These are phyloP conservation scores for Picochlorum costavermella DNA, from an alignment of 139 green algal species.

Conservation along the genomic window DNA sequence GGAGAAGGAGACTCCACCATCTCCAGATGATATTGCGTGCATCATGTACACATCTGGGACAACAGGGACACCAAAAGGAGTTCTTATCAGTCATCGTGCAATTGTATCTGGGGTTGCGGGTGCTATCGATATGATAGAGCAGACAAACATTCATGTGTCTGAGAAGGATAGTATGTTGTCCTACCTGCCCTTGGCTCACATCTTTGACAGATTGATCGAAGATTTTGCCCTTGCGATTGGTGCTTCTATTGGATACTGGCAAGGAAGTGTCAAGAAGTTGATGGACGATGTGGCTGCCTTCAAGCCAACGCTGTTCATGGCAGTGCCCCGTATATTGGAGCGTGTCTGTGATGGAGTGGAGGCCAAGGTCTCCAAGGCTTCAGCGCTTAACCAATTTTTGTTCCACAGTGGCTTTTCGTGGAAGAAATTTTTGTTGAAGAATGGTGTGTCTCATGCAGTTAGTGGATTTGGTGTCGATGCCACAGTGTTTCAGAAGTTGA, in stretches of 20 bases:
- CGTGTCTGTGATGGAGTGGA: constrained; percentile 47
- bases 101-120: constrained; percentile 31
- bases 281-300: constrained; percentile 64
- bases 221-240: constrained; percentile 41
- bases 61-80: constrained; percentile 54
- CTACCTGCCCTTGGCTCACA: constrained; percentile 62
- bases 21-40: constrained; percentile 62
- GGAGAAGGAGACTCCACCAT: constrained; percentile 44
- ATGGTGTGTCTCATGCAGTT: constrained; percentile 36
- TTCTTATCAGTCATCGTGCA: constrained; percentile 43
- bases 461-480: constrained; percentile 43
- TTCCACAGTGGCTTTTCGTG: constrained; percentile 63
- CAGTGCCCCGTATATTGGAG: constrained; percentile 72
- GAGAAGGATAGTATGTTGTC: constrained; percentile 43
- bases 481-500: constrained; percentile 69
- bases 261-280: constrained; percentile 68
- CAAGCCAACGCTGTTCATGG: constrained; percentile 64
- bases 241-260: constrained; percentile 55
- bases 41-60: constrained; percentile 90
- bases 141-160: constrained; percentile 17
- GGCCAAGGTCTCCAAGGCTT: constrained; percentile 25
- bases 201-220: constrained; percentile 56
- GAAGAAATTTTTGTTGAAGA: constrained; percentile 66
- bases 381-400: constrained; percentile 41
- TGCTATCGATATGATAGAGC: constrained; percentile 14